Evolutionary conservation across 1,139 yeast genomes (phyloP).

Genomic region (Spencermartinsiella ligniputridi): DNA sequence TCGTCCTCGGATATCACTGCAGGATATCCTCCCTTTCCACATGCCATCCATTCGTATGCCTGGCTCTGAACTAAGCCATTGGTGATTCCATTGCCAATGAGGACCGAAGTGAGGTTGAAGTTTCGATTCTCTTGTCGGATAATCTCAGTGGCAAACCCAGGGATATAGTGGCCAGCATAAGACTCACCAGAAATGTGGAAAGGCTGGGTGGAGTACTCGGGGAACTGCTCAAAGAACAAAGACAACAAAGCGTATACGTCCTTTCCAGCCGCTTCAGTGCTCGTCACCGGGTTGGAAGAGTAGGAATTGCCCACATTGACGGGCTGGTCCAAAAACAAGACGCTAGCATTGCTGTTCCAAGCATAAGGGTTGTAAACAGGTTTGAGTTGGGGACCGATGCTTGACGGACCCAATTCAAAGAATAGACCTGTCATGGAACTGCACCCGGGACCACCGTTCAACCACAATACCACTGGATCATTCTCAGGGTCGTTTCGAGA

Average conservation of each 20-base stretch:
- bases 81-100: slow-evolving; percentile 95
- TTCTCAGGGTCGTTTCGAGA: slow-evolving; percentile 61
- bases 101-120: slow-evolving; percentile 78
- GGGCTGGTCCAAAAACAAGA: slow-evolving; percentile 69
- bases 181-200: slow-evolving; percentile 98
- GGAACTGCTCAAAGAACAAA: slow-evolving; percentile 86
- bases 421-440: slow-evolving; percentile 63
- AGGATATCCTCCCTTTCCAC: slow-evolving; percentile 88
- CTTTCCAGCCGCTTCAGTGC: slow-evolving; percentile 72
- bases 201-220: slow-evolving; percentile 62
- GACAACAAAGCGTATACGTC: slow-evolving; percentile 90
- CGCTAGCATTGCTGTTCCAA: slow-evolving; percentile 68
- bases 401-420: slow-evolving; percentile 65
- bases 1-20: slow-evolving; percentile 74
- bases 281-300: slow-evolving; percentile 32
- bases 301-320: slow-evolving; percentile 76
- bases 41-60: slow-evolving; percentile 94
- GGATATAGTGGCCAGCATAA: slow-evolving; percentile 95
- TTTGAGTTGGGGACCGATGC: slow-evolving; percentile 45
- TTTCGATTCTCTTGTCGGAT: slow-evolving; percentile 71
- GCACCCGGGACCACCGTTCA: slow-evolving; percentile 77
- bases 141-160: slow-evolving; percentile 85
- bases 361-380: slow-evolving; percentile 59
- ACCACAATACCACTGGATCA: slow-evolving; percentile 65
- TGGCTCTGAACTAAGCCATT: slow-evolving; percentile 88